phyloP scores from a whole-genome alignment of 2,329 filamentous ascomycete genomes.

The Claviceps sp. region DNA sequence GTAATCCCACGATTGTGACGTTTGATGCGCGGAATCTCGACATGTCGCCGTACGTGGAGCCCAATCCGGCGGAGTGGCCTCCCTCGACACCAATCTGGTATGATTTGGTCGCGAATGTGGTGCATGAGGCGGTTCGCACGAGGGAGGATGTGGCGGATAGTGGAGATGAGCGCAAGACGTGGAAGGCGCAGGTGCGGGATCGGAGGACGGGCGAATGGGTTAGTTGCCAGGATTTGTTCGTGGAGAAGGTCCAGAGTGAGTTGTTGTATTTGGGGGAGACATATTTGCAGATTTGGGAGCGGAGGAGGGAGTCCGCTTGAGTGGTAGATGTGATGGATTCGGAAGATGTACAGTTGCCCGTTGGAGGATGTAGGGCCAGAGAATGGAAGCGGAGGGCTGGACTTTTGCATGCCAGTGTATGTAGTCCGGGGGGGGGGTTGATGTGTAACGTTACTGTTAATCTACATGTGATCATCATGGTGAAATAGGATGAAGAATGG shows the following conservation, averaged over 20 bases:
- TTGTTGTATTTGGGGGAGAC: constrained; percentile 85
- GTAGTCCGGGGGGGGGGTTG: too few species aligned
- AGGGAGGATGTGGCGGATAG: constrained; percentile 80
- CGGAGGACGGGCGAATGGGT: constrained; percentile 78
- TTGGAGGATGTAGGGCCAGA: too few species aligned
- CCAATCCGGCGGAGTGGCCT: constrained; percentile 57
- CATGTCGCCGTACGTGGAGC: constrained; percentile 82
- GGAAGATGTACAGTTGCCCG: too few species aligned
- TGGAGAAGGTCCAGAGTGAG: constrained; percentile 80
- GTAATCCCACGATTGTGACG: constrained; percentile 95
- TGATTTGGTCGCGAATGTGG: constrained; percentile 91
- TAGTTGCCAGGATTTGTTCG: constrained; percentile 84
- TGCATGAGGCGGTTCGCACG: constrained; percentile 66
- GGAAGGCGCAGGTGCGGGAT: constrained; percentile 84
- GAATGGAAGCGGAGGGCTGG: too few species aligned
- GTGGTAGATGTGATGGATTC: not conserved
- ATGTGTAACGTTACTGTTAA: too few species aligned
- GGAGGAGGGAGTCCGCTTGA: constrained; percentile 36
- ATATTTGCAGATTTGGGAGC: constrained; percentile 94
- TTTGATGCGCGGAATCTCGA: constrained; percentile 78
- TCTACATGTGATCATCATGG: too few species aligned
- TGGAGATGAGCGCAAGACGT: constrained; percentile 75
- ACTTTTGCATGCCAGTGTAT: too few species aligned
- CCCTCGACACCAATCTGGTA: constrained; percentile 80
- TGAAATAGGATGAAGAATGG: too few species aligned